Base-by-base conservation (phyloP, 345 rosid species). In the Gossypium raimondii region DNA sequence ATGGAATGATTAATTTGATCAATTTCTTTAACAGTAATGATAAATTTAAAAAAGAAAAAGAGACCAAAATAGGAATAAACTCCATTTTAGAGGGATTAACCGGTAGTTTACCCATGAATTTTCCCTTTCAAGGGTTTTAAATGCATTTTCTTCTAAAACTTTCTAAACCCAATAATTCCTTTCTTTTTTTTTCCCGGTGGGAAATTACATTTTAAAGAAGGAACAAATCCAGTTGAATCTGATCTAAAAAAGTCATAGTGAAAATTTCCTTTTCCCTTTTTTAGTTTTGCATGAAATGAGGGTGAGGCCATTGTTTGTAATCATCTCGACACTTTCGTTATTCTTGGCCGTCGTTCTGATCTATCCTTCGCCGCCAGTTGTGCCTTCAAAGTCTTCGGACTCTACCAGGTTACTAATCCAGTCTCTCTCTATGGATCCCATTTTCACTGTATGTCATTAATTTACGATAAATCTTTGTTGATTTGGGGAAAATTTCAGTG, bases 261-360 rank as follows among this genome's bases (percentile, higher is more conserved):
- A 34, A 60, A 14, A 3, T 11, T 25, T 7, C 17, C 9, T 3
- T 11, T 58, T 58, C 10, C 4, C 6, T 52, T 52, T 16, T 52
- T 50, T 18, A 0, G 11, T 22, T 24, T 57, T 61, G 63, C 72
- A 13, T 84, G 75, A 85, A 82, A 89, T 89, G 92, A 79, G 92
- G 20, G 93, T 91, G 78, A 90, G 89, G 77, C 95, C 97, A 48
- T 53, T 89, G 75, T 87, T 88, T 84, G 17, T 83, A 50, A 74
- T 89, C 74, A 76, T 92, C 71, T 80, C 79, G 76, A 77, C 81
- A 3, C 79, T 92, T 73, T 90, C 92, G n/a, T 83, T 92, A 56
- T 79, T 91, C 68, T 84, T 91, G 77, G 88, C 87, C 67, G 75
- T 85, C 44, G 72, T 88, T 80, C 67, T 86, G 45, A 85, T 94